A percentile compares a stretch with the other conserved stretches of the same genome.
These are phyloP conservation scores for Furculomyces boomerangus DNA, from an alignment of 371 early-diverging fungal genomes.

Conservation along the genomic window DNA sequence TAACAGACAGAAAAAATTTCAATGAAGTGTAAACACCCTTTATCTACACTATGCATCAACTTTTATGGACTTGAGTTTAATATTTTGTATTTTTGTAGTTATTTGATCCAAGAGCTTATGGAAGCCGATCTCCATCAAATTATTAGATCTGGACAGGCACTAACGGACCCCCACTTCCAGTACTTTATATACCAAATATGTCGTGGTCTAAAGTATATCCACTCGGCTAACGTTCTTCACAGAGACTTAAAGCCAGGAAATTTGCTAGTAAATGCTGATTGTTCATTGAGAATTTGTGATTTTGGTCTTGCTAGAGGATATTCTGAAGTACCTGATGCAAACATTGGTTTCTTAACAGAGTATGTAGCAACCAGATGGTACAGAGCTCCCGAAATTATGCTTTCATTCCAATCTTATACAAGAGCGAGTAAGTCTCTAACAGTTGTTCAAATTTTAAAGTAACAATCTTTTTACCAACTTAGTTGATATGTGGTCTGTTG, in stretches of 20 bases:
- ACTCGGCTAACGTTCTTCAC: slow-evolving; percentile 96
- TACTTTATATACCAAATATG: slow-evolving; percentile 96
- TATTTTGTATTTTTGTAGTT: slow-evolving; percentile 5
- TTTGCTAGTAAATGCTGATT: slow-evolving; percentile 92
- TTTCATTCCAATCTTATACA: slow-evolving; percentile 82
- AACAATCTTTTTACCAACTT: neutral
- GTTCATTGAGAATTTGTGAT: slow-evolving; percentile 91
- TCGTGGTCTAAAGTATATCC: slow-evolving; percentile 93
- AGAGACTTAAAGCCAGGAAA: slow-evolving; percentile 96
- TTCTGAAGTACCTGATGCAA: slow-evolving; percentile 62
- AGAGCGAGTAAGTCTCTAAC: slow-evolving; percentile 41
- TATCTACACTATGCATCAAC: neutral
- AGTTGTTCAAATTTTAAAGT: slow-evolving; percentile 28
- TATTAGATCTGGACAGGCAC: slow-evolving; percentile 85
- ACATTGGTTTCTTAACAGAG: slow-evolving; percentile 86
- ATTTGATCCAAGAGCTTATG: slow-evolving; percentile 87
- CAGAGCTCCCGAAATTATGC: slow-evolving; percentile 95
- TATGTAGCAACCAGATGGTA: slow-evolving; percentile 98
- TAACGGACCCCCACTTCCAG: slow-evolving; percentile 94
- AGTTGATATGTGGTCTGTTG: slow-evolving; percentile 95
- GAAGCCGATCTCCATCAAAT: slow-evolving; percentile 98
- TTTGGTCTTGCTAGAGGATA: slow-evolving; percentile 89
- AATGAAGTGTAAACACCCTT: slow-evolving; percentile 55
- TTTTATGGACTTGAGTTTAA: neutral
- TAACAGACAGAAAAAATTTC: slow-evolving; percentile 47